phyloP scores from a whole-genome alignment of 169 alveolate species.

The Plasmodium cynomolgi region DNA sequence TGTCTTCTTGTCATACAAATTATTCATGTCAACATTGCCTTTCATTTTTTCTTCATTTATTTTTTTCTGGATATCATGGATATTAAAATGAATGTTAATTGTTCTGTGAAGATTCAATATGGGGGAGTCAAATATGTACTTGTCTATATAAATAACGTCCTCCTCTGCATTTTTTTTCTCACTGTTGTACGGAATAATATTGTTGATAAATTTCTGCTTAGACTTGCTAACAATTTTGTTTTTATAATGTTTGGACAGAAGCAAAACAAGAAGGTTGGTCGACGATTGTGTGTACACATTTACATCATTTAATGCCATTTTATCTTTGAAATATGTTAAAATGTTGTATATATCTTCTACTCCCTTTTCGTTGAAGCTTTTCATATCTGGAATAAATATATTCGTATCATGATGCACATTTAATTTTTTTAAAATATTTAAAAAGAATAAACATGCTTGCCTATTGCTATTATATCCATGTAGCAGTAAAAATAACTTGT shows the following conservation, averaged over 20 bases:
- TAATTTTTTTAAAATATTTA: conserved; percentile 66
- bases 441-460: conserved; percentile 67
- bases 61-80: conserved; percentile 45
- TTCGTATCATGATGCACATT: conserved; percentile 65
- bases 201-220: conserved; percentile 54
- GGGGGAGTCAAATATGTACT: conserved; percentile 72
- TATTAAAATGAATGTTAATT: conserved; percentile 49
- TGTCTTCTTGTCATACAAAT: conserved; percentile 34
- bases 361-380: conserved; percentile 51
- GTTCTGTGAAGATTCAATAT: conserved; percentile 65
- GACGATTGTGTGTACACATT: conserved; percentile 65
- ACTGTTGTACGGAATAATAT: conserved; percentile 46
- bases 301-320: conserved; percentile 65
- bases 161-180: conserved; percentile 14
- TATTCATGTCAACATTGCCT: conserved; percentile 3
- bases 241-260: conserved; percentile 63
- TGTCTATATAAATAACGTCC: conserved; percentile 49
- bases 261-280: conserved; percentile 55
- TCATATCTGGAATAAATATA: conserved; percentile 70
- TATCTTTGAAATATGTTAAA: conserved; percentile 35
- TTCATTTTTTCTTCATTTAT: conserved; percentile 35
- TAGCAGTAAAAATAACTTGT: conserved; percentile 58
- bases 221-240: conserved; percentile 62
- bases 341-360: conserved; percentile 68
- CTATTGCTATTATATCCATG: conserved; percentile 71